Base-by-base conservation (phyloP, 2,329 filamentous ascomycete genomes). In the Colletotrichum viniferum region DNA sequence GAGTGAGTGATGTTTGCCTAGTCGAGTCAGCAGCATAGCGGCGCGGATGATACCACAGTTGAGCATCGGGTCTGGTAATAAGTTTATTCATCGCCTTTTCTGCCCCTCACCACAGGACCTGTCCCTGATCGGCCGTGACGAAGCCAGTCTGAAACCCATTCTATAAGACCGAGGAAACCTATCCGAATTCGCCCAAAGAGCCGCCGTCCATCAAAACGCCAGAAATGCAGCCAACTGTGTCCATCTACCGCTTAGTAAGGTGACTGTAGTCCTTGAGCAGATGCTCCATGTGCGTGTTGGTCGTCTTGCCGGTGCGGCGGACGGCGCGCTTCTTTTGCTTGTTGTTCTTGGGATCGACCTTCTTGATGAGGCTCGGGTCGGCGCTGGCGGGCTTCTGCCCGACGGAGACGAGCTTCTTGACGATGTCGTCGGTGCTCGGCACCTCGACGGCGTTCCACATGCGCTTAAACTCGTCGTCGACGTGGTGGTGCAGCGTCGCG, bases 341-440 rank as follows among this genome's bases (percentile, higher is more conserved):
- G 86, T 95, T 94, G 79, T 92, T 86, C 82, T 90, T 92, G 76
- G 89, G 90, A 26, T 89, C 86, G 52, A 86, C 85, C 71, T 87
- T 86, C 80, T 91, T 92, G 71, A 91, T 84, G 68, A 68, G 64
- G 79, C 90, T 84, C 74, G 94, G 94, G 79, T 96, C 94, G 78
- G 96, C 94, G 84, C 93, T 96, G 48, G 95, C 95, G 1, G 96
- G 95, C 80, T 95, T 96, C 85, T 97, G 91, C 3, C 95, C 94
- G 4, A 94, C 94, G 76, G 91, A 92, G 77, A 94, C 88, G 71
- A 98, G 89, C 82, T 94, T 94, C 78, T 92, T 91, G 71, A 95
- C 94, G 83, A 97, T 92, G 79, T 95, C 94, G 74, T 94, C 94
- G 63, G 93, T 85, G 68, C 92, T 88, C 0, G 97, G 97, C 28